Conservation (phyloP, 2,329 filamentous ascomycete genomes). For the Aspergillus udagawae region DNA sequence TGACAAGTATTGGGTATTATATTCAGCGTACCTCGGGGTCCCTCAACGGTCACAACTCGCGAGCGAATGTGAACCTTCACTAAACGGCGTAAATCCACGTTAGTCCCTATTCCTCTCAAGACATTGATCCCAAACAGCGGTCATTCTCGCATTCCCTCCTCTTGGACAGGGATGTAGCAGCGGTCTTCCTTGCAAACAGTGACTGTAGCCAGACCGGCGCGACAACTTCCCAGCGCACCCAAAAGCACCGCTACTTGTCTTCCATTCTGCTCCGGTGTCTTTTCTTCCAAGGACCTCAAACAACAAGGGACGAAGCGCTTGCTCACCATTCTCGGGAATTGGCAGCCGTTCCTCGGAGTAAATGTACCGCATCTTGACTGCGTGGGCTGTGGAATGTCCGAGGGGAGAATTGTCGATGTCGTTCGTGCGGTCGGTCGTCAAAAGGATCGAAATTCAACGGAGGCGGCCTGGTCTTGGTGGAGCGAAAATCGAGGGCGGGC, state of each 20-base stretch:
- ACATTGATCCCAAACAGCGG: not conserved
- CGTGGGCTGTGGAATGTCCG: slow-evolving; percentile 39
- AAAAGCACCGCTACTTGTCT: not conserved
- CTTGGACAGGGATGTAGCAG: slow-evolving; percentile 3
- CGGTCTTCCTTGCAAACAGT: slow-evolving; percentile 3
- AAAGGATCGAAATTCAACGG: slow-evolving; percentile 38
- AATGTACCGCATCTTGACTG: slow-evolving; percentile 98
- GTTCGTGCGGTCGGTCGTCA: slow-evolving; percentile 32
- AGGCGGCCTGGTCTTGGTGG: slow-evolving; percentile 31
- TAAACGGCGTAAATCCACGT: slow-evolving; percentile 44
- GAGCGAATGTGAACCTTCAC: slow-evolving; percentile 99
- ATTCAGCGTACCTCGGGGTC: slow-evolving; percentile 70
- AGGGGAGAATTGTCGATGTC: slow-evolving; percentile 39
- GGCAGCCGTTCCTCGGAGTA: slow-evolving; percentile 93
- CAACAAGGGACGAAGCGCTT: slow-evolving; percentile 24
- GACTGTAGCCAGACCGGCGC: not conserved
- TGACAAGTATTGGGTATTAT: not conserved
- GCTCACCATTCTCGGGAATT: slow-evolving; percentile 95
- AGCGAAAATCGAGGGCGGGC: slow-evolving; percentile 37
- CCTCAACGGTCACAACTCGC: slow-evolving; percentile 92
- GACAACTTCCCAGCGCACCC: not conserved
- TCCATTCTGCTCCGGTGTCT: slow-evolving; percentile 1
- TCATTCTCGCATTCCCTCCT: not conserved
- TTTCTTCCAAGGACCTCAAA: slow-evolving; percentile 13
- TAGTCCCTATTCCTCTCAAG: slow-evolving; percentile 15